These are phyloP conservation scores for Blastobotrys serpentis DNA, from an alignment of 1,139 yeast genomes.

Conservation along the genomic window DNA sequence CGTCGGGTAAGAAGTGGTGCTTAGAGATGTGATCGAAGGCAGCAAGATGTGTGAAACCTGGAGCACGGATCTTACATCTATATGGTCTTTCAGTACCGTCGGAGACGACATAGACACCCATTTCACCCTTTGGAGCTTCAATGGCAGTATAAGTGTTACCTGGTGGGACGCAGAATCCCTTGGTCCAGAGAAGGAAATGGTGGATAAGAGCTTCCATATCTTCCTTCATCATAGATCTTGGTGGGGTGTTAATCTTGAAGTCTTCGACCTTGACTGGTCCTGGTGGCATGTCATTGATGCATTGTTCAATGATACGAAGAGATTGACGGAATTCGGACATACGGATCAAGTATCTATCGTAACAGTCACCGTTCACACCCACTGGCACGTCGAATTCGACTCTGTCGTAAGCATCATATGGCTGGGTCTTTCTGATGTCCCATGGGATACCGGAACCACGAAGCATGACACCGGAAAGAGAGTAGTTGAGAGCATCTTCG, in stretches of 20 bases:
- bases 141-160: constrained; percentile 92
- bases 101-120: constrained; percentile 87
- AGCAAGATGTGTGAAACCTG: constrained; percentile 87
- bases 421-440: constrained; percentile 83
- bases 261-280: constrained; percentile 93
- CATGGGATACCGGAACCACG: constrained; percentile 89
- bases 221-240: constrained; percentile 79
- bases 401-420: constrained; percentile 84
- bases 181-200: constrained; percentile 82
- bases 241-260: constrained; percentile 80
- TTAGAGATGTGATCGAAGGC: constrained; percentile 85
- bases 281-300: constrained; percentile 88
- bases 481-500: constrained; percentile 81
- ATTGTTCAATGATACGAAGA: constrained; percentile 82
- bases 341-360: constrained; percentile 82
- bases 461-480: constrained; percentile 83
- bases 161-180: constrained; percentile 85
- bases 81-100: constrained; percentile 91
- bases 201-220: constrained; percentile 93
- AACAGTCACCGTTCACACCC: constrained; percentile 86
- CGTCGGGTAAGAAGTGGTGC: constrained; percentile 87
- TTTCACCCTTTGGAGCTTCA: constrained; percentile 95
- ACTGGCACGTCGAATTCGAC: constrained; percentile 88
- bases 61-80: constrained; percentile 90
- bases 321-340: constrained; percentile 94